Conservation (phyloP, 352 stramenopile species). For the Globisporangium middletonii region DNA sequence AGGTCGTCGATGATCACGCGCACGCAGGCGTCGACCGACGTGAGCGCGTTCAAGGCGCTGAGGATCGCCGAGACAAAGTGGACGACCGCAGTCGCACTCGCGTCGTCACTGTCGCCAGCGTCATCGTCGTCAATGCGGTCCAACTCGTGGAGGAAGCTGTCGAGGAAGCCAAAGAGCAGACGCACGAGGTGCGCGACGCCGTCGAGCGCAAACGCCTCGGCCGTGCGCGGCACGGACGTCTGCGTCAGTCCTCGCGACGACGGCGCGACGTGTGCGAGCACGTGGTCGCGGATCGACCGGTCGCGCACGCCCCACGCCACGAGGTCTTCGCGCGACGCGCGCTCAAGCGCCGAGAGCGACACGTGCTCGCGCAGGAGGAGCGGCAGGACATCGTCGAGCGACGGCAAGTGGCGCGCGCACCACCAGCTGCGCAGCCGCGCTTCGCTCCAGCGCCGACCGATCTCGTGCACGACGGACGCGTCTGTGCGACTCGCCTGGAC, state of each 20-base stretch:
- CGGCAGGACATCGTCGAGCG: constrained; percentile 29
- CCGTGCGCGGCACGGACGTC: background rate
- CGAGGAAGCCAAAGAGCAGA: constrained; percentile 43
- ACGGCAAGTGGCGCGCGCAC: constrained; percentile 28
- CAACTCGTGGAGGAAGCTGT: constrained; percentile 42
- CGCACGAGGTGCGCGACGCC: constrained; percentile 47
- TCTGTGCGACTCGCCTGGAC: constrained; percentile 32
- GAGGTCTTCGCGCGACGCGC: constrained; percentile 56
- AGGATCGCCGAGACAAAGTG: constrained; percentile 42
- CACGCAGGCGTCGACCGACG: constrained; percentile 25
- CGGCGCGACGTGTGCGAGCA: constrained; percentile 29
- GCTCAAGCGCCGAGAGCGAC: constrained; percentile 34
- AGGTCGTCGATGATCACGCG: constrained; percentile 44
- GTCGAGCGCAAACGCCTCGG: constrained; percentile 20
- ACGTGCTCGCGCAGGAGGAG: constrained; percentile 37
- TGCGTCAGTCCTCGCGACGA: constrained; percentile 1
- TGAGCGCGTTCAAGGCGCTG: constrained; percentile 32
- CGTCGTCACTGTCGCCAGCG: background rate
- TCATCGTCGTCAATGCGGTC: constrained; percentile 10
- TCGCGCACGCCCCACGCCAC: constrained; percentile 64
- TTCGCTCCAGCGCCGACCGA: constrained; percentile 41
- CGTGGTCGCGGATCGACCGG: constrained; percentile 41
- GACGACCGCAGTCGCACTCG: constrained; percentile 9
- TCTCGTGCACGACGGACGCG: constrained; percentile 18
- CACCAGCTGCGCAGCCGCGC: constrained; percentile 56